Evolutionary conservation across 2,329 filamentous ascomycete genomes (phyloP).

Genomic region (Xylaria sp.): DNA sequence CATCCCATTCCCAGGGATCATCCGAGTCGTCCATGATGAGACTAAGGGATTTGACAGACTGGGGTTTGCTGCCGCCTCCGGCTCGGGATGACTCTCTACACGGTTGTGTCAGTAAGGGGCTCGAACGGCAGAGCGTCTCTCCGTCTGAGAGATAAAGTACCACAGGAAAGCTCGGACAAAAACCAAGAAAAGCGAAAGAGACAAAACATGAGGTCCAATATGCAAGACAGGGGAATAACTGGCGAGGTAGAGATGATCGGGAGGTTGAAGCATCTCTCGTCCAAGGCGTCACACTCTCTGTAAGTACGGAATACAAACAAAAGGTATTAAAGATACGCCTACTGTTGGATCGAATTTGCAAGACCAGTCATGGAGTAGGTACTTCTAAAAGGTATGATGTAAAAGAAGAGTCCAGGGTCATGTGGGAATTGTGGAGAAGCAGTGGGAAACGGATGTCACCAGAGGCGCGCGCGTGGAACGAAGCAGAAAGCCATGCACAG

Average conservation of each 20-base stretch:
- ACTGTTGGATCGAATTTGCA: too few species aligned
- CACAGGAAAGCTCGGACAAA: background rate
- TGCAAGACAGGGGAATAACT: background rate
- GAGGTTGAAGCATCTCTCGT: background rate
- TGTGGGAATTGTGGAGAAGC: background rate
- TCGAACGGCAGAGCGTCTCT: background rate
- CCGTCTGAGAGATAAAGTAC: background rate
- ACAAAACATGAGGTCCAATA: background rate
- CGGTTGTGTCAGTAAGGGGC: background rate
- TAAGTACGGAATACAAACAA: too few species aligned
- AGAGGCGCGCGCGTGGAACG: background rate
- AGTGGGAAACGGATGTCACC: background rate
- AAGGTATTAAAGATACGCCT: too few species aligned
- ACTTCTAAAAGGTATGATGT: too few species aligned
- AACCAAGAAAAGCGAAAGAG: background rate
- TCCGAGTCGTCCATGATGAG: constrained; percentile 22
- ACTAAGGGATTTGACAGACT: background rate
- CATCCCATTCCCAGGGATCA: constrained; percentile 72
- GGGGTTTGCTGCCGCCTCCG: constrained; percentile 3
- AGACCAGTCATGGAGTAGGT: too few species aligned
- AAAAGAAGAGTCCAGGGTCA: too few species aligned
- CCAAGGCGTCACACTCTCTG: background rate
- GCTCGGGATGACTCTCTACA: background rate
- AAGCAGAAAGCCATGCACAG: background rate
- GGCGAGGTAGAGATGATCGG: background rate